phyloP scores from a whole-genome alignment of 108 stramenopile species.

The Cylindrotheca closterium region DNA sequence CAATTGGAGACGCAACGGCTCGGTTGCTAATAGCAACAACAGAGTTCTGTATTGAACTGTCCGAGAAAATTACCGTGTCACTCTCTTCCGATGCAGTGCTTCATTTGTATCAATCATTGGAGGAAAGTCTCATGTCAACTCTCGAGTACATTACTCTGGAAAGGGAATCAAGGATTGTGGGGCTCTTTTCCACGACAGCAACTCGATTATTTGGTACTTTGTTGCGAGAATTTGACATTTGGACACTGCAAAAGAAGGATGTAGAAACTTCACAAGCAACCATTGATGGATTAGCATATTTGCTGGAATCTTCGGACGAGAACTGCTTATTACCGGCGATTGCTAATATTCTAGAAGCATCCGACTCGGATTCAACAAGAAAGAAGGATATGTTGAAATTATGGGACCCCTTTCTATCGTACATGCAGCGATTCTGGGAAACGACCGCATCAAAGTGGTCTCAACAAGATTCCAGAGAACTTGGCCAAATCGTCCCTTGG shows the following conservation, averaged over 20 bases:
- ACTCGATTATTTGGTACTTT: constrained; percentile 10
- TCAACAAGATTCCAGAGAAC: neutral
- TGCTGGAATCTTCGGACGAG: constrained; percentile 9
- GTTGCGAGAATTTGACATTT: constrained; percentile 18
- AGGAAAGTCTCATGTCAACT: constrained; percentile 20
- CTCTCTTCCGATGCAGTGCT: constrained; percentile 12
- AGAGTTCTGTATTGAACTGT: constrained; percentile 18
- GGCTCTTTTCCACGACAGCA: neutral
- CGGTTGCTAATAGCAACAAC: constrained; percentile 15
- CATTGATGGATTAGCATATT: constrained; percentile 5
- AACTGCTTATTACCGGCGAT: constrained; percentile 13
- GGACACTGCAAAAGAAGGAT: neutral
- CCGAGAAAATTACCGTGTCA: constrained; percentile 1
- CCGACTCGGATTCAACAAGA: constrained; percentile 1
- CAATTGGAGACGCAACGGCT: constrained; percentile 26
- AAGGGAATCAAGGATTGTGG: neutral
- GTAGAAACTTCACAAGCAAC: neutral
- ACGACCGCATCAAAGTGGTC: neutral
- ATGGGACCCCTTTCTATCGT: constrained; percentile 1
- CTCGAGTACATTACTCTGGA: constrained; percentile 10
- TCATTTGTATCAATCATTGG: constrained; percentile 23
- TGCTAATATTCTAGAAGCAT: constrained; percentile 7
- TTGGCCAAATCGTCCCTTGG: constrained; percentile 16
- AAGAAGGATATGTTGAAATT: neutral
- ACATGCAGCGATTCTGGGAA: constrained; percentile 19